Evolutionary conservation across 495 filamentous ascomycete genomes (phyloP).

Genomic region (Neurospora sp.): DNA sequence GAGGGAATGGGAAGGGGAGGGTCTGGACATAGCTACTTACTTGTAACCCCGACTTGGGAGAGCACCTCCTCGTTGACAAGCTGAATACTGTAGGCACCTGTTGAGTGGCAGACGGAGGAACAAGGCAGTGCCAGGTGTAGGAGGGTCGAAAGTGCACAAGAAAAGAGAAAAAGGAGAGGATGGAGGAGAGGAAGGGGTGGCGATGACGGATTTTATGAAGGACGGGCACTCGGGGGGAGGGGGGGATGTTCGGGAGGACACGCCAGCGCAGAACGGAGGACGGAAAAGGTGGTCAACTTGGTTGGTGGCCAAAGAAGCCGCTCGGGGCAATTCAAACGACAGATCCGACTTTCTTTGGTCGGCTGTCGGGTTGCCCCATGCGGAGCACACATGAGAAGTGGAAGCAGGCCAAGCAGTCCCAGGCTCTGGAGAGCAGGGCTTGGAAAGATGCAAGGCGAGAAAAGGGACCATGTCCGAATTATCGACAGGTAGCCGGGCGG

Average conservation of each 20-base stretch:
- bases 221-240: not conserved
- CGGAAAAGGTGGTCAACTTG: not conserved
- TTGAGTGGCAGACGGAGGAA: not conserved
- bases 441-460: not conserved
- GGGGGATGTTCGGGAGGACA: not conserved
- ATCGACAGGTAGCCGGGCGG: not conserved
- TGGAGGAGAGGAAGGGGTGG: slow-evolving; percentile 13
- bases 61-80: slow-evolving; percentile 7
- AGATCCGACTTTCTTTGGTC: slow-evolving; percentile 8
- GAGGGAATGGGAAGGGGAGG: not conserved
- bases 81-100: slow-evolving; percentile 3
- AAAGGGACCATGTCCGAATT: not conserved
- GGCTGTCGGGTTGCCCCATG: slow-evolving; percentile 15
- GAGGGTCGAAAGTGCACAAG: slow-evolving; percentile 16
- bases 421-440: not conserved
- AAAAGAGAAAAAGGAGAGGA: slow-evolving; percentile 5
- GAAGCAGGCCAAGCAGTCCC: slow-evolving; percentile 7
- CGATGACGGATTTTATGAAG: slow-evolving; percentile 18
- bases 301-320: slow-evolving; percentile 6
- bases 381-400: slow-evolving; percentile 11
- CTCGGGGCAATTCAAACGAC: slow-evolving; percentile 1
- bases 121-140: slow-evolving; percentile 8
- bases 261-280: not conserved
- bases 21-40: slow-evolving; percentile 13
- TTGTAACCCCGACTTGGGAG: slow-evolving; percentile 5